Conservation (phyloP, 352 stramenopile genomes). For the Phytopythium aichiense region DNA sequence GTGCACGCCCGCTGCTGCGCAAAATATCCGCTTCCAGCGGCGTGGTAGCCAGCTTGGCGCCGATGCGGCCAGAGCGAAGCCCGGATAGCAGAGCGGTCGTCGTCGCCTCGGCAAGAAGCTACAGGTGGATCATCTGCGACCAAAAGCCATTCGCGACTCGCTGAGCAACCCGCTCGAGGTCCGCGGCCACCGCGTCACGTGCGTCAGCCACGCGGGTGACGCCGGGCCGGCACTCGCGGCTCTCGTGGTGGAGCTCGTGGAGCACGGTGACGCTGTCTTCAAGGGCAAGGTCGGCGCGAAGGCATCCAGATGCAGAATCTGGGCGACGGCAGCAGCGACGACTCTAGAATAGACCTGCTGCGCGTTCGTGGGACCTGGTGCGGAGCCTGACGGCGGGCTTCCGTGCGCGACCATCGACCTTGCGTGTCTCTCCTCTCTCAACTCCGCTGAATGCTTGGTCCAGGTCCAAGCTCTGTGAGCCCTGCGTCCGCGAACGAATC, state of each 20-base stretch:
- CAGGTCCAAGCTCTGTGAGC: too few relatives aligned
- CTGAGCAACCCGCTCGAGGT: slow-evolving; percentile 82
- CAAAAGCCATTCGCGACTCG: slow-evolving; percentile 76
- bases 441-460: too few relatives aligned
- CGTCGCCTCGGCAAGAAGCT: slow-evolving; percentile 83
- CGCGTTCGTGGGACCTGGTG: slow-evolving; percentile 43
- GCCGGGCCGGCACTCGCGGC: slow-evolving; percentile 74
- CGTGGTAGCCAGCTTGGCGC: slow-evolving; percentile 9
- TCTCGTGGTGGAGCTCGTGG: slow-evolving; percentile 67
- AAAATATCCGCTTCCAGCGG: too few relatives aligned
- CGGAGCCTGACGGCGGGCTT: too few relatives aligned
- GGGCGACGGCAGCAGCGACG: slow-evolving; percentile 8
- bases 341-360: slow-evolving; percentile 23
- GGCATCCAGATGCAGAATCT: slow-evolving; percentile 69
- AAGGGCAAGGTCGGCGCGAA: slow-evolving; percentile 63
- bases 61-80: slow-evolving; percentile 14
- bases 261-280: slow-evolving; percentile 39
- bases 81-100: slow-evolving; percentile 40
- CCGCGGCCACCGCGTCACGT: slow-evolving; percentile 58
- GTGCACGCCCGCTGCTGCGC: too few relatives aligned
- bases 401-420: too few relatives aligned
- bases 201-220: slow-evolving; percentile 77
- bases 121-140: slow-evolving; percentile 78
- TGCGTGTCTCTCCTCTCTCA: too few relatives aligned
- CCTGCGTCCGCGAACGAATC: too few relatives aligned